phyloP scores from a whole-genome alignment of 2,329 filamentous ascomycete genomes.

The Cladosporium velox region DNA sequence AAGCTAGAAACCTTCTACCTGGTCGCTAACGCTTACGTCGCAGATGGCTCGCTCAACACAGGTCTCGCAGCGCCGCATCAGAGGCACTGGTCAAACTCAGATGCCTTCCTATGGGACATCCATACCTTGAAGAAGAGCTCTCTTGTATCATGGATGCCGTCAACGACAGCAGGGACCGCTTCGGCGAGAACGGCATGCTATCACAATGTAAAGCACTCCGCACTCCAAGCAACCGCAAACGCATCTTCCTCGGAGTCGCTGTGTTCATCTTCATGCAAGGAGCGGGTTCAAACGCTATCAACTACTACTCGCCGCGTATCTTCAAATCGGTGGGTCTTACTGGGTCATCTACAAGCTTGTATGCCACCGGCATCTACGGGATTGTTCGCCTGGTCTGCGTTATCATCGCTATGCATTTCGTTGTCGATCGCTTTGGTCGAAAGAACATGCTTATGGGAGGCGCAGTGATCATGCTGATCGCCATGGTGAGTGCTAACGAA shows the following conservation, averaged over 20 bases:
- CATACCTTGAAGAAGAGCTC: constrained; percentile 33
- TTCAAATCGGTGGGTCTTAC: constrained; percentile 30
- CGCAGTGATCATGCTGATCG: constrained; percentile 24
- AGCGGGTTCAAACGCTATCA: constrained; percentile 20
- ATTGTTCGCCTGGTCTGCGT: constrained; percentile 28
- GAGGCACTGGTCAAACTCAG: constrained; percentile 21
- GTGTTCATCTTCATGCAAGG: constrained; percentile 28
- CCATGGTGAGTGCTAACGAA: constrained; percentile 1
- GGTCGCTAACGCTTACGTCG: neutral
- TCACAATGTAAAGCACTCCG: constrained; percentile 12
- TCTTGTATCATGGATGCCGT: constrained; percentile 31
- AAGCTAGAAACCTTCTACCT: neutral
- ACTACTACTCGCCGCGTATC: constrained; percentile 25
- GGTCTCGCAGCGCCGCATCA: constrained; percentile 15
- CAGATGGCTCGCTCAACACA: constrained; percentile 31
- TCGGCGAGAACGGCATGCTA: neutral
- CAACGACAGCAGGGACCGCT: constrained; percentile 11
- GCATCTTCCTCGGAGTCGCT: constrained; percentile 17
- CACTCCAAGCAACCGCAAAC: constrained; percentile 16
- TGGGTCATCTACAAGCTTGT: constrained; percentile 27
- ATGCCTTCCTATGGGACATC: constrained; percentile 21
- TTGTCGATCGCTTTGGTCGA: constrained; percentile 23
- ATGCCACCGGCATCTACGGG: constrained; percentile 31
- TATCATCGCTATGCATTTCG: constrained; percentile 28
- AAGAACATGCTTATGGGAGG: constrained; percentile 27